Base-by-base conservation (phyloP, 2,329 filamentous ascomycete genomes). In the Microcyclosporella mali region DNA sequence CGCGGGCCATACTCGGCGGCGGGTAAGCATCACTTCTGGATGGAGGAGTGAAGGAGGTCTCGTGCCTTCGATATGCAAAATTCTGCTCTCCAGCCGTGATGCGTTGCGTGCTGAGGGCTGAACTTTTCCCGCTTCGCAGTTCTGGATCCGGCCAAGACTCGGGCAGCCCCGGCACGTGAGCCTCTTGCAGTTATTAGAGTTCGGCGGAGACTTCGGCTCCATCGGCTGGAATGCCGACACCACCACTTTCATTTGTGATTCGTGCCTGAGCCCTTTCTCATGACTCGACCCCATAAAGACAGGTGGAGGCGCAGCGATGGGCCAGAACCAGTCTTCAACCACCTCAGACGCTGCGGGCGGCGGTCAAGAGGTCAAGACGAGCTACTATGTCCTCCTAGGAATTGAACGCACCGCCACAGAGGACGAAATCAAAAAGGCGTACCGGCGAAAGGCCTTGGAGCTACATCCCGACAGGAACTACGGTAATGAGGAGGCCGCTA, bases 391-490 rank as follows among this genome's bases (percentile, higher is more conserved):
- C 56, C 73, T 95, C 28, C 76, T 97, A 4, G 81, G 75, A 4
- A 71, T 95, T 12, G 78, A 85, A 49, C 74, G 79, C 46, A 73
- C 77, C 48, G 88, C 88, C 27, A 81, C 81, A 4, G 84, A 89
- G 33, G 85, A 94, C 43, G 89, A 95, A 82, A 88, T 98, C 59
- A 95, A 95, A 60, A 94, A 88, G 59, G 88, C 89, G 11, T 98
- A 98, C 66, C 81, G 88, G 51, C 81, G 72, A 49, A 95, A 90
- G 63, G 92, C 92, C 1, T 78, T 98, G 37, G 88, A 95, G 64
- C 74, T 97, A 8, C 92, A 98, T 63, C 92, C 92, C 0, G 92
- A 98, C 66, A 85, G 89, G 55, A 98, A 98, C 65, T 83, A 85
- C 63, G 83, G 85, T 56, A 83, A 95, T 60, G 82, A 84, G 48